Conservation (phyloP, 257 asterid species). For the Primulina tabacum region DNA sequence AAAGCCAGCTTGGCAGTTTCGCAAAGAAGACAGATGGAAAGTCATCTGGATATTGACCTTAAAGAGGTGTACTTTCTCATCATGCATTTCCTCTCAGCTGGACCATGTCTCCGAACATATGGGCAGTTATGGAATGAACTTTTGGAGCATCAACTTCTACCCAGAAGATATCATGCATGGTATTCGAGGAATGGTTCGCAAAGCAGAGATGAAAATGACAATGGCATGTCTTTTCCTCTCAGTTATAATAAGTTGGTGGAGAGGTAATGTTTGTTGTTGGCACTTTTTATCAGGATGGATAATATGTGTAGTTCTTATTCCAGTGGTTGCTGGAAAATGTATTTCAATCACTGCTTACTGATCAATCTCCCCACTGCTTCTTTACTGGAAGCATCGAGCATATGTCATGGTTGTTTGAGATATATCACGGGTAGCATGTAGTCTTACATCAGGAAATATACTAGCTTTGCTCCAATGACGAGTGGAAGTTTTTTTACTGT, state of each 20-base stretch:
- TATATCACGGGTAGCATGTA: background rate
- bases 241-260: constrained; percentile 74
- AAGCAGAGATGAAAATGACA: constrained; percentile 84
- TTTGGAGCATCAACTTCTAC: constrained; percentile 91
- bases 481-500: too few species aligned
- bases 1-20: constrained; percentile 51
- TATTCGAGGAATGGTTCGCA: constrained; percentile 73
- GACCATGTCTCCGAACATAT: constrained; percentile 89
- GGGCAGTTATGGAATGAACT: constrained; percentile 98
- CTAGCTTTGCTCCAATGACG: too few species aligned
- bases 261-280: constrained; percentile 48
- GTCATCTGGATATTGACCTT: constrained; percentile 71
- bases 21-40: constrained; percentile 49
- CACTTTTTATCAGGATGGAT: constrained; percentile 15
- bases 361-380: background rate
- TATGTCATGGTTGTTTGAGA: background rate
- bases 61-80: constrained; percentile 91
- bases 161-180: constrained; percentile 98
- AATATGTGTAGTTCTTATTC: background rate
- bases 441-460: background rate
- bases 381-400: background rate
- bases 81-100: constrained; percentile 96
- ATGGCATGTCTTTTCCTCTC: constrained; percentile 84
- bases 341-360: background rate
- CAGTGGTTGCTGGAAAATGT: background rate